These are phyloP conservation scores for Penicillium sp. DNA, from an alignment of 2,329 filamentous ascomycete species.

Conservation along the genomic window DNA sequence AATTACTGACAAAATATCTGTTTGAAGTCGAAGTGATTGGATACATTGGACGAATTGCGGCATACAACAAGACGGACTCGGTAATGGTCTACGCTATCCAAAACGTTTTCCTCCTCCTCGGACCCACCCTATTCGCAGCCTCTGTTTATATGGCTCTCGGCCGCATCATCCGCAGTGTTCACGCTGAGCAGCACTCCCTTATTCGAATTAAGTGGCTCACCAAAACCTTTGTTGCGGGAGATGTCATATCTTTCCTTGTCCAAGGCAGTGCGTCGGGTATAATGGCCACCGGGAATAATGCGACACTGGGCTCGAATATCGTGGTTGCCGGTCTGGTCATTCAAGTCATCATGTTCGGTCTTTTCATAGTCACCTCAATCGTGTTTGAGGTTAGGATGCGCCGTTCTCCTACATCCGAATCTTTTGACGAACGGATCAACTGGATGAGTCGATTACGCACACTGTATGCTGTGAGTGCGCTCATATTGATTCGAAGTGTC, in stretches of 20 bases:
- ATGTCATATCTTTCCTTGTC: conserved; percentile 41
- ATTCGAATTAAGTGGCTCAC: conserved; percentile 49
- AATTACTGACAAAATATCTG: background rate
- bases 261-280: conserved; percentile 29
- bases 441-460: conserved; percentile 19
- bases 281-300: conserved; percentile 33
- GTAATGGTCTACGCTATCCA: conserved; percentile 44
- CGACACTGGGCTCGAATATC: conserved; percentile 7
- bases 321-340: conserved; percentile 28
- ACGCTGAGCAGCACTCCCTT: conserved; percentile 46
- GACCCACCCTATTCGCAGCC: conserved; percentile 54
- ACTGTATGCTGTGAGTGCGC: conserved; percentile 22
- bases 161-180: conserved; percentile 46
- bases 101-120: conserved; percentile 50
- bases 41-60: conserved; percentile 22
- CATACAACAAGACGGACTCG: conserved; percentile 20
- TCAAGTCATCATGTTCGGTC: conserved; percentile 28
- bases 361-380: conserved; percentile 26
- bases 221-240: conserved; percentile 51
- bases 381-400: conserved; percentile 25
- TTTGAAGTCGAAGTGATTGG: conserved; percentile 40
- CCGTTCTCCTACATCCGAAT: conserved; percentile 3
- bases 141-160: conserved; percentile 54
- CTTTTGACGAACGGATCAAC: background rate
- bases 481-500: conserved; percentile 48